phyloP scores from a whole-genome alignment of 2,329 filamentous ascomycete genomes.

The Shiraia bambusicola region DNA sequence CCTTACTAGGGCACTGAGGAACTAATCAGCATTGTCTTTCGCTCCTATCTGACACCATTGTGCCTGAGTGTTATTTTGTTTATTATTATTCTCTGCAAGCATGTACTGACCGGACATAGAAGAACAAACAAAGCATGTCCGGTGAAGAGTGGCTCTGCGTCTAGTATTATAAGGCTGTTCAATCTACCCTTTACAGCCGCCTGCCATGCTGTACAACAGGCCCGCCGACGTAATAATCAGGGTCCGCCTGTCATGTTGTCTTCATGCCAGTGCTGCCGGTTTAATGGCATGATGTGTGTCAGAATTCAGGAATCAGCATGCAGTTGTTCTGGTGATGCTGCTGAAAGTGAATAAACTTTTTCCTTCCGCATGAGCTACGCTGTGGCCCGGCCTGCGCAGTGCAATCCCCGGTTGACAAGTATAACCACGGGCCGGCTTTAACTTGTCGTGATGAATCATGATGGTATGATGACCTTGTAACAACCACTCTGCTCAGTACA shows the following conservation, averaged over 20 bases:
- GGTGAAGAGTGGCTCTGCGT: not conserved
- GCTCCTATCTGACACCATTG: constrained; percentile 44
- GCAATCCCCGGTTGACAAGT: not conserved
- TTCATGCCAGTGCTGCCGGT: constrained; percentile 17
- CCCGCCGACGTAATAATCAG: constrained; percentile 1
- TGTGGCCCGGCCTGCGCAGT: not conserved
- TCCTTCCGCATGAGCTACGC: too few relatives aligned
- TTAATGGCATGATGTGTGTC: constrained; percentile 13
- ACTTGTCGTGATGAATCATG: constrained; percentile 15
- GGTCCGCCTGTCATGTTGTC: constrained; percentile 6
- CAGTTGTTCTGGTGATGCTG: too few relatives aligned
- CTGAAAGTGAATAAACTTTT: too few relatives aligned
- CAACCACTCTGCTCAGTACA: constrained; percentile 23
- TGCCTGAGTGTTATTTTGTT: not conserved
- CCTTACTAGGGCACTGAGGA: constrained; percentile 41
- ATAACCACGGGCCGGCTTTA: not conserved
- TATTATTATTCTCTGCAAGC: not conserved
- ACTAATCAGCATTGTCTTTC: constrained; percentile 47
- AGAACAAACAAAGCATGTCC: not conserved
- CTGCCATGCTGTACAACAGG: constrained; percentile 17
- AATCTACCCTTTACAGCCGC: constrained; percentile 12
- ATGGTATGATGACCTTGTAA: constrained; percentile 17
- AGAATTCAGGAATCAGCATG: too few relatives aligned
- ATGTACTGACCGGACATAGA: constrained; percentile 4
- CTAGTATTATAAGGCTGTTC: constrained; percentile 7